Base-by-base conservation (phyloP, 2,329 filamentous ascomycete species). In the Massarina eburnea region DNA sequence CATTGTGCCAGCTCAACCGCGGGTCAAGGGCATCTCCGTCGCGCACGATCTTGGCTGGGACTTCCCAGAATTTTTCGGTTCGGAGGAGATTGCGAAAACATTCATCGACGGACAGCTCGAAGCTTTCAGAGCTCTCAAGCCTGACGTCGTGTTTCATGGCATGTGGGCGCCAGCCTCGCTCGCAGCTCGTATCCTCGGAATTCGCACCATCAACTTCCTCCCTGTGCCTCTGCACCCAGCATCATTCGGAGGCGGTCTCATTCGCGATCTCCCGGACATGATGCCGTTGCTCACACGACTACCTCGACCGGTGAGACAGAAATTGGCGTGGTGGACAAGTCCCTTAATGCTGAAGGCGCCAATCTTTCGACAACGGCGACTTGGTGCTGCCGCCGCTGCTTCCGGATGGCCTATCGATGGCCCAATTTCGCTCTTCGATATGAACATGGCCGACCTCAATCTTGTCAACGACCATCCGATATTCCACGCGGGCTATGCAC, bases 361-460 rank as follows among this genome's bases (percentile, higher is more conserved):
- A 7, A 66, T 66, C 33, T 66, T 66, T 51, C 49, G 52, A n/a
- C 63, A 66, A 41, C 54, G 59, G 41, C 57, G 63, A 8, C 46
- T 66, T 10, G 63, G 63, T 19, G 62, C 61, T 10, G 63, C 63
- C 1, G 62, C 62, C 2, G 59, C 58, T 3, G 57, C 51, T 14
- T 53, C 47, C 29, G 63, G 63, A 3, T 66, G 62, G 63, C 61
- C 58, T 8, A 46, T 54, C 45, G 54, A 51, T 19, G 63, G 63
- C 0, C 63, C 63, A 1, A 65, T 66, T 24, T 63, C 59, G 1
- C 55, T 66, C 10, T 66, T 66, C 49, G 63, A 66, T 22, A 66
- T 66, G 61, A 64, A 64, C 38, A 65, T 65, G 62, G 63, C 63
- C 2, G 62, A 66, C 34, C 63, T 66, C 18, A 66, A 66, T 37